phyloP scores from a whole-genome alignment of 495 filamentous ascomycete species.

The Trichodelitschia bisporula region DNA sequence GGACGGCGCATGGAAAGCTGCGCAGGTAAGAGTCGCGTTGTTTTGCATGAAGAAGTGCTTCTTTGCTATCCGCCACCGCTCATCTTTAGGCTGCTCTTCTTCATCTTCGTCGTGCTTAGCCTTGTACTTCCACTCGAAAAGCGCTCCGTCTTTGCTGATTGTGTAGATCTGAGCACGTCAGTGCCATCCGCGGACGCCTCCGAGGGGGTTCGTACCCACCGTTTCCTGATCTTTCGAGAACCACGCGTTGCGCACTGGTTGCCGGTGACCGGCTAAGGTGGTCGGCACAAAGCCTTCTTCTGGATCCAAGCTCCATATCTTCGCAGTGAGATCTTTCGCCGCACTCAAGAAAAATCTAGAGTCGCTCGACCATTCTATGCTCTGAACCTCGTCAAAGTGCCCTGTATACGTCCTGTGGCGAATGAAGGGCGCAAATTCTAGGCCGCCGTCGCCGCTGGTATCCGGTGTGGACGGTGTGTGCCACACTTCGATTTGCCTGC shows the following conservation, averaged over 20 bases:
- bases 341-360: slow-evolving; percentile 83
- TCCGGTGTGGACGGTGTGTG: slow-evolving; percentile 77
- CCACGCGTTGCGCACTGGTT: slow-evolving; percentile 67
- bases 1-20: slow-evolving; percentile 62
- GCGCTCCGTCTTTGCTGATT: slow-evolving; percentile 39
- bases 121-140: slow-evolving; percentile 39
- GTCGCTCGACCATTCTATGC: slow-evolving; percentile 83
- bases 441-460: slow-evolving; percentile 45
- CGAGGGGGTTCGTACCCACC: slow-evolving; percentile 15
- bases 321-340: slow-evolving; percentile 72
- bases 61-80: slow-evolving; percentile 65
- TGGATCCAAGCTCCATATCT: slow-evolving; percentile 78
- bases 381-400: slow-evolving; percentile 66
- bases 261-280: slow-evolving; percentile 66
- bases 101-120: slow-evolving; percentile 24
- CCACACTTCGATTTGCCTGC: slow-evolving; percentile 78
- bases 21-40: slow-evolving; percentile 65
- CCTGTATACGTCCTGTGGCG: slow-evolving; percentile 63
- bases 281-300: slow-evolving; percentile 80
- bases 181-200: slow-evolving; percentile 6
- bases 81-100: slow-evolving; percentile 24
- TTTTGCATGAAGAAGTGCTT: slow-evolving; percentile 84
- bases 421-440: slow-evolving; percentile 89
- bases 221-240: slow-evolving; percentile 82
- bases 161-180: slow-evolving; percentile 26